Evolutionary conservation across 225 moss, liverwort and hornwort species (phyloP).

Genomic region (Bryum argenteum): DNA sequence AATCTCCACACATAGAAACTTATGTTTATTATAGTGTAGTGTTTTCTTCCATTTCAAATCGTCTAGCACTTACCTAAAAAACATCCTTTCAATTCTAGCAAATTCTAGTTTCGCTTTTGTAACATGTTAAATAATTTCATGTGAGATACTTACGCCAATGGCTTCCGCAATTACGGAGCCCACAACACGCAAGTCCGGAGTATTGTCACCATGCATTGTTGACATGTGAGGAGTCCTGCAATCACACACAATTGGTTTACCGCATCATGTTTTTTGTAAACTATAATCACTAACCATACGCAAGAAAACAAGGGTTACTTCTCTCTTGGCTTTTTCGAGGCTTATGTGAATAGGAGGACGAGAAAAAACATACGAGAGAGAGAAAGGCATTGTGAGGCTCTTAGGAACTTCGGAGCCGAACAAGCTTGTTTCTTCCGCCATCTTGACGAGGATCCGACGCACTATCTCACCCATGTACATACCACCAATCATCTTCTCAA

Average conservation of each 20-base stretch:
- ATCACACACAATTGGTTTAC: not conserved
- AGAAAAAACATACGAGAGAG: slow-evolving; percentile 40
- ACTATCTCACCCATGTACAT: slow-evolving; percentile 97
- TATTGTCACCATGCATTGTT: slow-evolving; percentile 50
- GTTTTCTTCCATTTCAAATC: too few species aligned
- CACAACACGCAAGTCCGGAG: slow-evolving; percentile 41
- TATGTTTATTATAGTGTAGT: too few species aligned
- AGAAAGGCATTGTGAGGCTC: slow-evolving; percentile 61
- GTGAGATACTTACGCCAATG: slow-evolving; percentile 37
- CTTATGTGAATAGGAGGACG: too few species aligned
- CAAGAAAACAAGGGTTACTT: too few species aligned
- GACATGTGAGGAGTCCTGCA: slow-evolving; percentile 55
- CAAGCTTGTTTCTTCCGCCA: slow-evolving; percentile 68
- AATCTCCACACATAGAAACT: too few species aligned
- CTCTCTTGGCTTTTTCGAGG: too few species aligned
- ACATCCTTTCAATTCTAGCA: not conserved
- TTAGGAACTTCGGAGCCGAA: slow-evolving; percentile 69
- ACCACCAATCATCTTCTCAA: slow-evolving; percentile 92
- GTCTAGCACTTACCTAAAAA: too few species aligned
- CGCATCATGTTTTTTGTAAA: too few species aligned
- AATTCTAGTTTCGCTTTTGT: not conserved
- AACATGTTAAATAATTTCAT: not conserved
- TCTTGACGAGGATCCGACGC: slow-evolving; percentile 75
- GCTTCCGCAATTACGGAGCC: slow-evolving; percentile 41
- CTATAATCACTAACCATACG: too few species aligned